phyloP scores from a whole-genome alignment of 768 basidiomycete genomes.

The Tulasnella sp. region DNA sequence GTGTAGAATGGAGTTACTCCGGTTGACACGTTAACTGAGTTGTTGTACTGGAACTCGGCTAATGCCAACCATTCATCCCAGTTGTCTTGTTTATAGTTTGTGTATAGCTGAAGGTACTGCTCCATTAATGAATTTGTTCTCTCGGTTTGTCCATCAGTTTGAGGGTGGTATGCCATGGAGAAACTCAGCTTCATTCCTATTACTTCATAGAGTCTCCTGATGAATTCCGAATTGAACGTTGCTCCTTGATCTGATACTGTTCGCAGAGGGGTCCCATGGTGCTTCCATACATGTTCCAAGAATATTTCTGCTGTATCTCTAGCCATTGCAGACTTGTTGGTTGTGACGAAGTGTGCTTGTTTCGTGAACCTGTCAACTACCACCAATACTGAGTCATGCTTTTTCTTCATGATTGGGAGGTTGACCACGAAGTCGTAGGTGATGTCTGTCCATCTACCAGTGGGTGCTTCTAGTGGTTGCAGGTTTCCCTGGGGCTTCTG shows the following conservation, averaged over 20 bases:
- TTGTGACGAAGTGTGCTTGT: background rate
- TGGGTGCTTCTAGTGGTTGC: slow-evolving; percentile 20
- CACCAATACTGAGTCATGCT: background rate
- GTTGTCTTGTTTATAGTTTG: background rate
- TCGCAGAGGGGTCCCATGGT: background rate
- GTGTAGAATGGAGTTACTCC: background rate
- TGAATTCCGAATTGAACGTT: background rate
- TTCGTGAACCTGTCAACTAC: slow-evolving; percentile 13
- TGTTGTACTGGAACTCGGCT: slow-evolving; percentile 6
- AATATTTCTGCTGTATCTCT: background rate
- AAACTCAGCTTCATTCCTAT: background rate
- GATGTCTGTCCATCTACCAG: slow-evolving; percentile 22
- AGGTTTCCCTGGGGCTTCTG: slow-evolving; percentile 21
- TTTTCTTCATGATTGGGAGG: background rate
- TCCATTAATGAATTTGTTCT: slow-evolving; percentile 1
- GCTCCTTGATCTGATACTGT: background rate
- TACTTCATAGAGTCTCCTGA: background rate
- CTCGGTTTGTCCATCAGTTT: slow-evolving; percentile 14
- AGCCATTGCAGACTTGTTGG: background rate
- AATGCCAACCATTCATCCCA: background rate
- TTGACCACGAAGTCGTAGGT: slow-evolving; percentile 22
- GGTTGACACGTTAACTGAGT: background rate
- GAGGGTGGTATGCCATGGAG: slow-evolving; percentile 9
- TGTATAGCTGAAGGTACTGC: background rate
- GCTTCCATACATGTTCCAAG: slow-evolving; percentile 6